These are phyloP conservation scores for Ustilago nuda DNA, from an alignment of 1,284 basidiomycete genomes.

Conservation along the genomic window DNA sequence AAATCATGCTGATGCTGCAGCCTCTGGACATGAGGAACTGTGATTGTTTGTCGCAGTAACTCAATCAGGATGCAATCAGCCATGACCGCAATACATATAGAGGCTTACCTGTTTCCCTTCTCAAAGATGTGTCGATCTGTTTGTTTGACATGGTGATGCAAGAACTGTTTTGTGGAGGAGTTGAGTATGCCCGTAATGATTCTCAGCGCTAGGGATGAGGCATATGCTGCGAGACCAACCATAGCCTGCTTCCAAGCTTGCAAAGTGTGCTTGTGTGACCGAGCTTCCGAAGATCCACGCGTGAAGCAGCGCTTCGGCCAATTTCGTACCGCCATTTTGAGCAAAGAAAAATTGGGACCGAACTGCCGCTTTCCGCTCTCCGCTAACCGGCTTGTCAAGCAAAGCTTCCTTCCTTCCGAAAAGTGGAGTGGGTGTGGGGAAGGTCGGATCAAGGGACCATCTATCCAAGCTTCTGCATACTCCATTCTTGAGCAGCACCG, in stretches of 20 bases:
- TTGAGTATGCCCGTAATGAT: neutral
- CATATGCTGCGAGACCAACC: no score
- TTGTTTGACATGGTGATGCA: neutral
- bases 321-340: slow-evolving; percentile 8
- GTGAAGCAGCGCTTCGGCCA: slow-evolving; percentile 15
- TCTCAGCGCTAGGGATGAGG: no score
- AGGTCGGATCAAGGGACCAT: slow-evolving; percentile 23
- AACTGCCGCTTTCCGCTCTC: slow-evolving; percentile 24
- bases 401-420: slow-evolving; percentile 1
- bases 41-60: neutral
- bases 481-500: neutral
- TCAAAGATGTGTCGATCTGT: neutral
- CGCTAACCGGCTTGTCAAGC: neutral
- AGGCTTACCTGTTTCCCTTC: neutral
- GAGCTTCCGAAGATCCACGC: slow-evolving; percentile 38
- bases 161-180: neutral
- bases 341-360: slow-evolving; percentile 17
- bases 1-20: neutral
- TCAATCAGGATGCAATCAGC: neutral
- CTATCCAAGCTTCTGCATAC: neutral
- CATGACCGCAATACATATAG: neutral
- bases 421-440: slow-evolving; percentile 1
- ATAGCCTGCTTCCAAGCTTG: no score
- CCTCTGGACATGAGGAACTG: slow-evolving; percentile 20
- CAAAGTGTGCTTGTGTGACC: neutral